These are phyloP conservation scores for Verticillium isaacii DNA, from an alignment of 2,329 filamentous ascomycete species.

Conservation along the genomic window DNA sequence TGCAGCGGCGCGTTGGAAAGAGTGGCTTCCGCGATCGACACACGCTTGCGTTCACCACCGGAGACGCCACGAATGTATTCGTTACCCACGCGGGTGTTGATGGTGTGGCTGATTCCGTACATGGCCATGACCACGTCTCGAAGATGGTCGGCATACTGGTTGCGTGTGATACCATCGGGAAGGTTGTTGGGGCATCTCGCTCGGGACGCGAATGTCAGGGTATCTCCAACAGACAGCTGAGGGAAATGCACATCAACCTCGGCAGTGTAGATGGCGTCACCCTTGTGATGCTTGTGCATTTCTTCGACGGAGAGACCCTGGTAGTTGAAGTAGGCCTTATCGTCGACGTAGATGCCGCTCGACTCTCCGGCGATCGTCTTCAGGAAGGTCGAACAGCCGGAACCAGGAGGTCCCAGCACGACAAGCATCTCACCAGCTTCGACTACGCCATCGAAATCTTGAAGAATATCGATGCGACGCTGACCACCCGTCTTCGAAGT, in stretches of 20 bases:
- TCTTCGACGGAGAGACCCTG: slow-evolving; percentile 52
- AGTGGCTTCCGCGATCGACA: slow-evolving; percentile 26
- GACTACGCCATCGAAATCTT: slow-evolving; percentile 44
- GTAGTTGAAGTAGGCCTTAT: slow-evolving; percentile 58
- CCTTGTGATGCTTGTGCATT: slow-evolving; percentile 50
- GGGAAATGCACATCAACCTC: slow-evolving; percentile 61
- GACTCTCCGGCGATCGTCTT: slow-evolving; percentile 55
- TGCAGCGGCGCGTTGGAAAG: slow-evolving; percentile 20
- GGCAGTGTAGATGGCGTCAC: slow-evolving; percentile 62
- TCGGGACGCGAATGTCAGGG: slow-evolving; percentile 53
- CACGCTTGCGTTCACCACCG: slow-evolving; percentile 44
- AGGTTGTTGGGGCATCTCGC: slow-evolving; percentile 42
- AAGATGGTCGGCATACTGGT: slow-evolving; percentile 40
- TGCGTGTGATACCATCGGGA: slow-evolving; percentile 36
- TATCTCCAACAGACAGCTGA: slow-evolving; percentile 53
- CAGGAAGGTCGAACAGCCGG: slow-evolving; percentile 62
- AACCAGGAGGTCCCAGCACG: slow-evolving; percentile 47
- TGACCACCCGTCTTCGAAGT: slow-evolving; percentile 16
- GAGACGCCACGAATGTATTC: slow-evolving; percentile 49
- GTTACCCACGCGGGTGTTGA: slow-evolving; percentile 50
- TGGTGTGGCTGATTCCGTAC: slow-evolving; percentile 47
- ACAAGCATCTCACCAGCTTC: slow-evolving; percentile 51
- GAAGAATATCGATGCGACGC: slow-evolving; percentile 40
- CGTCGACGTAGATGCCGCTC: slow-evolving; percentile 56
- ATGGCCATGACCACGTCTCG: slow-evolving; percentile 49